Conservation (phyloP, 345 rosid species). For the Cardamine occulta region DNA sequence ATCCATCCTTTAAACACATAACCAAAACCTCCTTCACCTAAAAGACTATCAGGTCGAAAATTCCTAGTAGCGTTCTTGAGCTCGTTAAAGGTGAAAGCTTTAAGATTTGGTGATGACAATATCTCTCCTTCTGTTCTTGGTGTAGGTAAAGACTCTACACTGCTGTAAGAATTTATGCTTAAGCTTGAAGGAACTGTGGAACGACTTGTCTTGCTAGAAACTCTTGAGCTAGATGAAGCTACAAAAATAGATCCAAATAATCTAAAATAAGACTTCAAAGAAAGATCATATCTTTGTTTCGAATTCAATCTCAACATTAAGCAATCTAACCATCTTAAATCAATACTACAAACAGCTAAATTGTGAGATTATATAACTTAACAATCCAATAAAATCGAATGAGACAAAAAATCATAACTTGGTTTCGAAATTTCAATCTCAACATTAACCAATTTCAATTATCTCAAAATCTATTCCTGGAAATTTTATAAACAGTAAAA, state of each 20-base stretch:
- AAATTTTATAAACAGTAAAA: not conserved
- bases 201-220: conserved; percentile 73
- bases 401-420: conserved; percentile 6
- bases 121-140: conserved; percentile 96
- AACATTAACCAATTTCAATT: not conserved
- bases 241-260: conserved; percentile 12
- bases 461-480: not conserved
- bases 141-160: conserved; percentile 63
- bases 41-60: conserved; percentile 85
- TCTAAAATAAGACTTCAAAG: not conserved
- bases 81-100: conserved; percentile 77
- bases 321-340: conserved; percentile 9
- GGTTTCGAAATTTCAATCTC: not conserved
- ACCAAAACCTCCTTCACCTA: conserved; percentile 99
- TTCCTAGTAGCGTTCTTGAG: conserved; percentile 88
- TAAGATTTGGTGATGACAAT: conserved; percentile 81
- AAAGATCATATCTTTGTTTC: not conserved
- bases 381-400: conserved; percentile 3
- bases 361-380: not conserved
- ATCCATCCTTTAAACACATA: conserved; percentile 96
- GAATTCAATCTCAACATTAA: not conserved
- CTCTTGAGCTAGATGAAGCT: conserved; percentile 59
- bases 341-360: not conserved
- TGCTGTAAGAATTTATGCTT: conserved; percentile 68
- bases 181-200: conserved; percentile 67